phyloP scores from a whole-genome alignment of 306 rosid species.

The Quercus variabilis region DNA sequence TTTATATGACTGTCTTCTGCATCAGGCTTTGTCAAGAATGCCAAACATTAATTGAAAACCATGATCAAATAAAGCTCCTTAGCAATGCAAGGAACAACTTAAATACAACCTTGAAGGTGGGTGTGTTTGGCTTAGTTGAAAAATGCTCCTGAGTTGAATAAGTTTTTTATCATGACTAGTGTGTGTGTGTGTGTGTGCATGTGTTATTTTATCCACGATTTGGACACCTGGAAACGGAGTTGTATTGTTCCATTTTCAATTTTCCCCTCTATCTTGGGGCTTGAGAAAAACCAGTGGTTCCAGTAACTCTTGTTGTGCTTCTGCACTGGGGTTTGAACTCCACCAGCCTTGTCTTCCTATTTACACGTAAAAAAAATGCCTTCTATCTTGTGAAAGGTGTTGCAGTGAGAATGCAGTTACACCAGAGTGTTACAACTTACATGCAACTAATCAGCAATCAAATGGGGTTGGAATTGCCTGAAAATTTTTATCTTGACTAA shows the following conservation, averaged over 20 bases:
- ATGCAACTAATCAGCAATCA: slow-evolving; percentile 12
- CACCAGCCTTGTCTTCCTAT: no score
- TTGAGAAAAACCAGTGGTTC: no score
- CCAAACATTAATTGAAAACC: slow-evolving; percentile 92
- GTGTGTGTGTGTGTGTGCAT: neutral
- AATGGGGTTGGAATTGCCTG: neutral
- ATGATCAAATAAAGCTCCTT: slow-evolving; percentile 96
- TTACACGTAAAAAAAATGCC: no score
- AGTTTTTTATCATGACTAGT: neutral
- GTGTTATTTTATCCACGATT: neutral
- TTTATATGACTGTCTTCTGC: slow-evolving; percentile 30
- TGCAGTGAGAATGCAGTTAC: no score
- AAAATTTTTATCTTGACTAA: neutral
- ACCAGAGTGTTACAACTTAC: no score
- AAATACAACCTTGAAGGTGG: slow-evolving; percentile 89
- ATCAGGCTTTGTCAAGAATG: slow-evolving; percentile 90
- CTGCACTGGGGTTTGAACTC: no score
- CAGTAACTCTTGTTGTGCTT: no score
- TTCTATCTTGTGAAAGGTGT: neutral
- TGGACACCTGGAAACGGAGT: slow-evolving; percentile 1
- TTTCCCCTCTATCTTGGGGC: neutral
- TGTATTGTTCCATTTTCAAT: neutral
- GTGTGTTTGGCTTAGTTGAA: slow-evolving; percentile 6
- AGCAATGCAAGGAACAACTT: slow-evolving; percentile 97
- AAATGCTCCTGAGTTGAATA: neutral